Conservation (phyloP, 345 rosid genomes). For the Corchorus olitorius region DNA sequence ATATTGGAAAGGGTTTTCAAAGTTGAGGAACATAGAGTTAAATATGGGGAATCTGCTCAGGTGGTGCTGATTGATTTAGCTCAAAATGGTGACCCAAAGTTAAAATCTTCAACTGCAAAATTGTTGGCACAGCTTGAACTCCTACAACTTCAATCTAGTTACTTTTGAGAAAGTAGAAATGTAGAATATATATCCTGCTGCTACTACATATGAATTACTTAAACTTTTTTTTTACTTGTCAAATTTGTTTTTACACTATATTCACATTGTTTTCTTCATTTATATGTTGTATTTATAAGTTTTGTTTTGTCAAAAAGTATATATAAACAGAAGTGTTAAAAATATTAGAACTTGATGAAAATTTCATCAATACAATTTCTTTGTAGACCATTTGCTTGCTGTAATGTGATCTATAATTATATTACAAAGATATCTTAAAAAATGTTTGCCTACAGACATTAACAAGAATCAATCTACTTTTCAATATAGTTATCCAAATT, state of each 20-base stretch:
- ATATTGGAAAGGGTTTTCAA: constrained; percentile 55
- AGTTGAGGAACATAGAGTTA: constrained; percentile 43
- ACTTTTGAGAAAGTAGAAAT: constrained; percentile 36
- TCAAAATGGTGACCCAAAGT: constrained; percentile 47
- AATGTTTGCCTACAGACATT: too few relatives aligned
- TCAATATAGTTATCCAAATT: too few relatives aligned
- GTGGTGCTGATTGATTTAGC: constrained; percentile 59
- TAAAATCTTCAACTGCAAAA: constrained; percentile 48
- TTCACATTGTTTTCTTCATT: not conserved
- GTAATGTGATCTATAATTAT: too few relatives aligned
- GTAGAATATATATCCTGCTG: not conserved
- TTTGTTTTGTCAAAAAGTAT: not conserved
- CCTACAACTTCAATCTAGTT: constrained; percentile 60
- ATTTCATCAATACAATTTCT: too few relatives aligned
- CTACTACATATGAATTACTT: not conserved
- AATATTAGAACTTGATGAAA: too few relatives aligned
- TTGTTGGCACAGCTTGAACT: constrained; percentile 62
- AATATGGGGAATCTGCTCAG: constrained; percentile 52
- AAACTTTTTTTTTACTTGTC: not conserved
- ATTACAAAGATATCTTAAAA: too few relatives aligned
- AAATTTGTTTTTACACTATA: not conserved
- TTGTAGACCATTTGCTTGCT: too few relatives aligned
- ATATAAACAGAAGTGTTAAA: too few relatives aligned
- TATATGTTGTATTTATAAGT: not conserved
- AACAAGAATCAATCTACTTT: too few relatives aligned